Evolutionary conservation across 441 rosid species (phyloP).

Genomic region (Rhodomyrtus psidioides): DNA sequence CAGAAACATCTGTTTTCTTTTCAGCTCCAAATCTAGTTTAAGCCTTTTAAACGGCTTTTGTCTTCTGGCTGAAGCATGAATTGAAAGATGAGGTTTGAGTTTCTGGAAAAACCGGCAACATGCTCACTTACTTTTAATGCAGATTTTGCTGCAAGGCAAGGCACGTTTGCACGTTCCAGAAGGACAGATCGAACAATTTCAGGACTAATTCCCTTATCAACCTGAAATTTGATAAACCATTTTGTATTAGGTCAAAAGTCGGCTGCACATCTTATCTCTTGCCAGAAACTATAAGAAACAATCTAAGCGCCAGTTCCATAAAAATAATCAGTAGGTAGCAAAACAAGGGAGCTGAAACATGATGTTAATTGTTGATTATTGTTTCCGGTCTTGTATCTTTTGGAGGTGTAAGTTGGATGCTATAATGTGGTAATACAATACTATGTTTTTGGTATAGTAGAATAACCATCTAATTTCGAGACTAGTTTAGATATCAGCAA

Average conservation of each 20-base stretch:
- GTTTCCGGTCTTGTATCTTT: background rate
- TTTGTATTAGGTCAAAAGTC: background rate
- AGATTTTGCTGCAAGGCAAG: slow-evolving; percentile 85
- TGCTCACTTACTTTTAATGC: slow-evolving; percentile 52
- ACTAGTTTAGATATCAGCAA: background rate
- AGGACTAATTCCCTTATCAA: slow-evolving; percentile 75
- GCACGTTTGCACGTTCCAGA: slow-evolving; percentile 67
- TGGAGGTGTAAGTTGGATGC: background rate
- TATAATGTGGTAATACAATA: background rate
- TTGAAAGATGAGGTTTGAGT: background rate
- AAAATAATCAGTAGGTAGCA: background rate
- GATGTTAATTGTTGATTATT: background rate
- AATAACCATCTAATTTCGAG: background rate
- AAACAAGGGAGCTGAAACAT: background rate
- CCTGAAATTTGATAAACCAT: slow-evolving; percentile 27
- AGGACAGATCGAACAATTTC: slow-evolving; percentile 91
- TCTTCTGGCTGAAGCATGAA: background rate
- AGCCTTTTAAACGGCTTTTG: background rate
- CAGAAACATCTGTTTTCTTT: background rate
- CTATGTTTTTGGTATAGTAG: background rate
- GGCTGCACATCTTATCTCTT: background rate
- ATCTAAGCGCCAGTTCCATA: background rate
- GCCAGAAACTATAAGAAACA: background rate
- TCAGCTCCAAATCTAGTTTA: background rate
- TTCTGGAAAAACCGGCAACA: background rate